Evolutionary conservation across 176 grass and related monocot species (phyloP).

Genomic region (Cenchrus purpureus): DNA sequence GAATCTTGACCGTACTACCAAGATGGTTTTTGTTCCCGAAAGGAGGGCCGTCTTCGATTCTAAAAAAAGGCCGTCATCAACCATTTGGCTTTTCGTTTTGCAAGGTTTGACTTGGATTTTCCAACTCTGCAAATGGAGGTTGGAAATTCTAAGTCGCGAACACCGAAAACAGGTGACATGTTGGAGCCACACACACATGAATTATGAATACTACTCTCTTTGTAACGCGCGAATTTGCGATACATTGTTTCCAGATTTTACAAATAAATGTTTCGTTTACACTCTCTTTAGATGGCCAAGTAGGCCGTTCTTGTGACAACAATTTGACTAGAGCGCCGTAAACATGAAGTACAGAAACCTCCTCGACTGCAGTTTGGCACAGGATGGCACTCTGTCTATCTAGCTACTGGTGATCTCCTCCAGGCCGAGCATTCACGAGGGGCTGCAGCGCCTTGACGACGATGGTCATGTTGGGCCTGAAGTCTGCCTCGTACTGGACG

Average conservation of each 20-base stretch:
- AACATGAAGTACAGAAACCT: not conserved
- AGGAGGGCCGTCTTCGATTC: too few species aligned
- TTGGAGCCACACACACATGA: not conserved
- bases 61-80: too few species aligned
- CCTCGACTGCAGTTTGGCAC: not conserved
- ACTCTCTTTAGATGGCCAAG: not conserved
- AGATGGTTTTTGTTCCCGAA: too few species aligned
- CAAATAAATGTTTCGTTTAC: not conserved
- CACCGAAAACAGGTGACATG: not conserved
- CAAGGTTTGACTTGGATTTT: too few species aligned
- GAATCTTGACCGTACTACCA: not conserved
- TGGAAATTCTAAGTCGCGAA: not conserved
- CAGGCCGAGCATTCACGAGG: conserved; percentile 51
- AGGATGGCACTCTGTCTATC: not conserved
- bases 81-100: not conserved
- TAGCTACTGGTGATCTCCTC: conserved; percentile 43
- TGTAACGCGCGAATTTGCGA: not conserved
- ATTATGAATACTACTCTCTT: not conserved
- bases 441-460: conserved; percentile 90
- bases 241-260: not conserved
- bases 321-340: not conserved
- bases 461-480: conserved; percentile 94
- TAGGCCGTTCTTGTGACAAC: not conserved
- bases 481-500: conserved; percentile 88
- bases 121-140: too few species aligned